Conservation (phyloP, 1,284 basidiomycete species). For the Cryptococcus sp. region DNA sequence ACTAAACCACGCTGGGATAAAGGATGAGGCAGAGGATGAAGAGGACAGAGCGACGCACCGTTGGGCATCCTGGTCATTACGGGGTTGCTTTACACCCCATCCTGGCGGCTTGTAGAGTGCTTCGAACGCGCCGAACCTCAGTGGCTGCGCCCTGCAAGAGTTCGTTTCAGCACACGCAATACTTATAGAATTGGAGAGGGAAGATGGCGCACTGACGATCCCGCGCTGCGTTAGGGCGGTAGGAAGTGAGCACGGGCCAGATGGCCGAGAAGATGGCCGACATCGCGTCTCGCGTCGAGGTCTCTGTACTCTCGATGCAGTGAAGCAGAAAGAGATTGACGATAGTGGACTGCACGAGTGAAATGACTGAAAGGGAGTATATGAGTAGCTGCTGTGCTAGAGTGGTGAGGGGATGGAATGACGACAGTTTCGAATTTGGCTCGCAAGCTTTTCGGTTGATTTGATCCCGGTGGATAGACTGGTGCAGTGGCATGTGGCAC, state of each 20-base stretch:
- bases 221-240: constrained; percentile 33
- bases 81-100: constrained; percentile 33
- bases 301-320: no score
- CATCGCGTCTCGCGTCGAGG: constrained; percentile 9
- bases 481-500: no score
- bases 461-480: no score
- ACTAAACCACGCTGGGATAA: not conserved
- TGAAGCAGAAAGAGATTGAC: no score
- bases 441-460: no score
- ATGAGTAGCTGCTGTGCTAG: no score
- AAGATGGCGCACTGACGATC: constrained; percentile 24
- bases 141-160: constrained; percentile 17
- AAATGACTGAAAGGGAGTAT: no score
- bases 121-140: constrained; percentile 49
- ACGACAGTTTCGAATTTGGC: no score
- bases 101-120: constrained; percentile 42
- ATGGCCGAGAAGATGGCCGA: constrained; percentile 25
- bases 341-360: no score
- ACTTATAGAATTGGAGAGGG: not conserved
- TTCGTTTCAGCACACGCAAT: not conserved
- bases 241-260: constrained; percentile 35
- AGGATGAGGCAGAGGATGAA: not conserved
- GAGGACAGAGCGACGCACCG: constrained; percentile 32
- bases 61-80: constrained; percentile 48
- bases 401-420: no score